These are phyloP conservation scores for Pythium rishiriense DNA, from an alignment of 352 stramenopile species.

Conservation along the genomic window DNA sequence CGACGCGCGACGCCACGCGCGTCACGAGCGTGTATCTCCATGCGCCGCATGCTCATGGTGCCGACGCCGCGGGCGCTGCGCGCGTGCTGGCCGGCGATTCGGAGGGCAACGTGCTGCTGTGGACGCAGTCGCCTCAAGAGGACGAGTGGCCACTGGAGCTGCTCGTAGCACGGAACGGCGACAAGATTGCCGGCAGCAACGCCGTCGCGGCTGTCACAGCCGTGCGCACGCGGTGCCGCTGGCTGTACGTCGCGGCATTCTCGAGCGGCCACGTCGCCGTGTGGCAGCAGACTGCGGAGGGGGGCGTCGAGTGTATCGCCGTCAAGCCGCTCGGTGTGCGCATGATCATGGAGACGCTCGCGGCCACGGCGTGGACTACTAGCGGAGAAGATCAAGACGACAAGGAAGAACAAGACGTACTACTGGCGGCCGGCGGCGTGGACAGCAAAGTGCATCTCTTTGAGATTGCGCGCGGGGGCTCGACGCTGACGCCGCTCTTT, in stretches of 20 bases:
- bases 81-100: constrained; percentile 63
- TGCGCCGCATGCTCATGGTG: constrained; percentile 8
- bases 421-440: constrained; percentile 67
- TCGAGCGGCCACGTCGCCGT: constrained; percentile 47
- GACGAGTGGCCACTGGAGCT: constrained; percentile 27
- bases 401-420: constrained; percentile 31
- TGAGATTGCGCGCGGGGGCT: constrained; percentile 31
- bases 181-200: constrained; percentile 24
- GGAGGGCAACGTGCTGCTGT: constrained; percentile 62
- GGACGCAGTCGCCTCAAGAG: constrained; percentile 15
- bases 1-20: constrained; percentile 30
- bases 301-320: constrained; percentile 28
- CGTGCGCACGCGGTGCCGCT: constrained; percentile 31
- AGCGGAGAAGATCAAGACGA: neutral
- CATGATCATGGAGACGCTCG: constrained; percentile 58
- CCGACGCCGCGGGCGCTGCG: neutral
- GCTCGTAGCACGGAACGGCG: neutral
- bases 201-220: constrained; percentile 44
- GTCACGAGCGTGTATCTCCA: constrained; percentile 51
- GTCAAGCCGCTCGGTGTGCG: constrained; percentile 33
- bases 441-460: constrained; percentile 69
- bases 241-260: constrained; percentile 45
- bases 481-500: constrained; percentile 34
- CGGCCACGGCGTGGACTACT: constrained; percentile 21
- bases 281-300: constrained; percentile 26